Conservation (phyloP, 176 grass and related monocot species). For the Bonia amplexicaulis region DNA sequence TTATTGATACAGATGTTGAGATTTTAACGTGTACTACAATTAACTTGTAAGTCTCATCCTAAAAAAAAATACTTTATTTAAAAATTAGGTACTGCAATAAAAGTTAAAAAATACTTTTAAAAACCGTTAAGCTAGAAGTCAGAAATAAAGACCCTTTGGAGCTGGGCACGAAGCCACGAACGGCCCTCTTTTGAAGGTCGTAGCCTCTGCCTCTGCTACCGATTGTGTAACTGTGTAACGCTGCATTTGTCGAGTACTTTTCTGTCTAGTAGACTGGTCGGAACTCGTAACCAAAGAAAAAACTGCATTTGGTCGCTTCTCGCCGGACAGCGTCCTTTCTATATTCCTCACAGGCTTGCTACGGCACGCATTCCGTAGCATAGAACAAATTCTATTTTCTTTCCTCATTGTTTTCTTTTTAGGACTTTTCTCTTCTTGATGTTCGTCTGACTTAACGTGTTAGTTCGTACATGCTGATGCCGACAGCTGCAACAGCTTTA, state of each 20-base stretch:
- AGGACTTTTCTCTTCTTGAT: background rate
- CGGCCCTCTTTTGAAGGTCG: background rate
- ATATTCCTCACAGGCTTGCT: background rate
- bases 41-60: too few species aligned
- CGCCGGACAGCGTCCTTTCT: background rate
- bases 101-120: too few species aligned
- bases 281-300: background rate
- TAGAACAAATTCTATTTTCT: background rate
- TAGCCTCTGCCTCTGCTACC: background rate
- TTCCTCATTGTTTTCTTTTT: background rate
- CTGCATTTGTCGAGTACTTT: conserved; percentile 15
- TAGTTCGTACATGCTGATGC: background rate
- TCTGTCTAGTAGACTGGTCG: background rate
- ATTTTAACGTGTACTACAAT: too few species aligned
- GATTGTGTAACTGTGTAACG: background rate
- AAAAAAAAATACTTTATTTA: too few species aligned
- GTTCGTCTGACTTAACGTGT: background rate
- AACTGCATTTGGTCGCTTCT: background rate
- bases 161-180: background rate
- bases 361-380: background rate
- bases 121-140: too few species aligned
- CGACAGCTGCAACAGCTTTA: conserved; percentile 22
- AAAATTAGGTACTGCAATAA: too few species aligned
- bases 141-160: too few species aligned
- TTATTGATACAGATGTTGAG: too few species aligned